These are phyloP conservation scores for Penicillium goetzii DNA, from an alignment of 495 filamentous ascomycete species.

Conservation along the genomic window DNA sequence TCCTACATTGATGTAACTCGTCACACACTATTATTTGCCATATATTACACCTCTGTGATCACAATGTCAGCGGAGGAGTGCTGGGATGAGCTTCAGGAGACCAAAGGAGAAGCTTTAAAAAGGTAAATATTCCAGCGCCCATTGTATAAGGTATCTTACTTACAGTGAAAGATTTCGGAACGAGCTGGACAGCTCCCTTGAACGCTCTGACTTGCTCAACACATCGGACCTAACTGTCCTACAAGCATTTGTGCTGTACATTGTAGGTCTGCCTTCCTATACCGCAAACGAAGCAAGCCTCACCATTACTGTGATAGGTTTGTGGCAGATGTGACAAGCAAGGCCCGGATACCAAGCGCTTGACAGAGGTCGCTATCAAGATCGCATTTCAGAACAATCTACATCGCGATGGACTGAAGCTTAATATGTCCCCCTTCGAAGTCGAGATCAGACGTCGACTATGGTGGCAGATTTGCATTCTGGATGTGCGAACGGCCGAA, in stretches of 20 bases:
- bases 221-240: constrained; percentile 67
- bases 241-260: constrained; percentile 72
- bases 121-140: neutral
- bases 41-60: constrained; percentile 1
- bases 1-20: neutral
- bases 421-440: constrained; percentile 67
- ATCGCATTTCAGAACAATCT: constrained; percentile 71
- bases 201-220: constrained; percentile 64
- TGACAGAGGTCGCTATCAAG: constrained; percentile 65
- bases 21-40: neutral
- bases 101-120: neutral
- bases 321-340: constrained; percentile 58
- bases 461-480: constrained; percentile 73
- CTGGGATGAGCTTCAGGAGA: neutral
- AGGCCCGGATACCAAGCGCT: constrained; percentile 55
- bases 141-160: neutral
- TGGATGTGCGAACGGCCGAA: constrained; percentile 72
- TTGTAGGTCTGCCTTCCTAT: constrained; percentile 32
- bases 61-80: neutral
- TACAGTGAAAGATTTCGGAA: constrained; percentile 35
- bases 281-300: neutral
- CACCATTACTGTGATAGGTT: constrained; percentile 16
- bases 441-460: constrained; percentile 74
- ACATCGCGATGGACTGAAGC: constrained; percentile 60
- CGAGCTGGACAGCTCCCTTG: constrained; percentile 64